Base-by-base conservation (phyloP, 352 stramenopile species). In the Blastocystis hominis region DNA sequence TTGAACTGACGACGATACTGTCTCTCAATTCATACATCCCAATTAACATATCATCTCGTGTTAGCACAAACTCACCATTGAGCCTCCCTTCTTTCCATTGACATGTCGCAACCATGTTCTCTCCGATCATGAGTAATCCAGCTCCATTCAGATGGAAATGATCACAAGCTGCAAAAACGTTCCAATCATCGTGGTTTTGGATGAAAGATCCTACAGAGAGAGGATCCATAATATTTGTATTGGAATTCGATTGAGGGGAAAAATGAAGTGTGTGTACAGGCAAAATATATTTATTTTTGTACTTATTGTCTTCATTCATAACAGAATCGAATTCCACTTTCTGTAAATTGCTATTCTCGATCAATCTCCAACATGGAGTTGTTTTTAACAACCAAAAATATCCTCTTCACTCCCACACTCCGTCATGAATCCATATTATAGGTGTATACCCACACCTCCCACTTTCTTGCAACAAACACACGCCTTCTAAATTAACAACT, bases 401-500 rank as follows among this genome's bases (percentile, higher is more conserved):
- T 30, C 24, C 24, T 30, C 24, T 30, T 30, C 24, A 30, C 24
- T 30, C 24, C 24, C 24, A 30, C 24, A 30, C 24, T 30, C 24
- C 24, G 24, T 0, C 24, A 30, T 30, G 24, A 30, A 30, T 30
- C 24, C 24, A 30, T 30, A 30, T 30, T 30, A 30, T 30, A 30
- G 0, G 0, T 30, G 24, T 30, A 30, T 30, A 30, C 24, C 24
- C 24, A n/a, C 24, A 30, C 24, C 24, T 30, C 24, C 24, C 24
- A 30, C 24, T 59, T 59, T n/a, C 50, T 59, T 59, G 50, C n/a
- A 59, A 59, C 62, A 80, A 42, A 80, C 62, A 80, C 70, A 80
- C 3, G 20, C 40, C 20, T 24, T 46, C 50, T 64, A 80, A 80
- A 61, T 78, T 30, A 30, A 30, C 54, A 80, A 42, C 54, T 20